Conservation (phyloP, 805 yeast species). For the Myxozyma neotropica region DNA sequence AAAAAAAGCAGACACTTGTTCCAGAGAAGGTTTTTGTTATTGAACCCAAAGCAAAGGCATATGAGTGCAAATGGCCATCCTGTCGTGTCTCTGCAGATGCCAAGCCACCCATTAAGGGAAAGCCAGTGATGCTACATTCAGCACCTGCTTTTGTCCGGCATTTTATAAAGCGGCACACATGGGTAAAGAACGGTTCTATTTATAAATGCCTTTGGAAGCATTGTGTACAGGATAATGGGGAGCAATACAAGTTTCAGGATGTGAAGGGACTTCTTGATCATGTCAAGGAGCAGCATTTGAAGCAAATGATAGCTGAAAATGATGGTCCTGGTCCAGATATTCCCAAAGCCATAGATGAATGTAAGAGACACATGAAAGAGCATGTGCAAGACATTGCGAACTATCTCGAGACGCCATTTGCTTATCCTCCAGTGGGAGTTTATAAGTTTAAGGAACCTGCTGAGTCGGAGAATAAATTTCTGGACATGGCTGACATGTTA, state of each 20-base stretch:
- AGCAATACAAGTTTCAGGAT: not conserved
- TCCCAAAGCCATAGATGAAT: not conserved
- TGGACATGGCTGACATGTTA: conserved; percentile 1
- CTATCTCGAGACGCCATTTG: conserved; percentile 9
- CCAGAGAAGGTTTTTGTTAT: not conserved
- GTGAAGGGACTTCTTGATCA: conserved; percentile 1
- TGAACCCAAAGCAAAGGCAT: not conserved
- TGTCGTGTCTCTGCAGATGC: not conserved
- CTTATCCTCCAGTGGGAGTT: conserved; percentile 7
- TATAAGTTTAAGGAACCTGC: not conserved
- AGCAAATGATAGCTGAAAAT: not conserved
- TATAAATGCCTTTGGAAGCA: conserved; percentile 4
- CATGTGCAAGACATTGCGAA: not conserved
- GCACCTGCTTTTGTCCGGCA: not conserved
- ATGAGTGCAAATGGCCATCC: conserved; percentile 1
- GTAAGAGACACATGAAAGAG: not conserved
- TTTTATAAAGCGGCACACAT: not conserved
- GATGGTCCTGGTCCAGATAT: conserved; percentile 14
- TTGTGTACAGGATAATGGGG: conserved; percentile 1
- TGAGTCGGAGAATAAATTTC: not conserved
- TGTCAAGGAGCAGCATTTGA: conserved; percentile 7
- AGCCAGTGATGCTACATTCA: not conserved
- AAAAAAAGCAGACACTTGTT: not conserved
- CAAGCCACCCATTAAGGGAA: not conserved
- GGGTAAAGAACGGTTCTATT: not conserved